Evolutionary conservation across 805 yeast species (phyloP), one percentile per base, ranked within the genome.

Genomic region (Wickerhamiella dianesei): DNA sequence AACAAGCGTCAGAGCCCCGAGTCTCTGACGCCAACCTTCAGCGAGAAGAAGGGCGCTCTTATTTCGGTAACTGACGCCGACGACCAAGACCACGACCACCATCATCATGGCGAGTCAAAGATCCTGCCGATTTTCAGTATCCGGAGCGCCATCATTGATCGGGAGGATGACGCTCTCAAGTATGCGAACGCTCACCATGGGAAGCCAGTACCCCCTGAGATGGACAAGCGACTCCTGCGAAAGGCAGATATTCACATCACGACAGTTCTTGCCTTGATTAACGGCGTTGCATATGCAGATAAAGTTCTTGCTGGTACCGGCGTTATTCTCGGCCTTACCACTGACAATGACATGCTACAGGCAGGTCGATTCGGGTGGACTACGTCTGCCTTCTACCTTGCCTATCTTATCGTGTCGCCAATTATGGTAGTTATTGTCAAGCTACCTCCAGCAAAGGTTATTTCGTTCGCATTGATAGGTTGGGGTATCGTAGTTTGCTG

Each of bases 401-500:
- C 86, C 3, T 81, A 79, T 57, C 59, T 80, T 43, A 65, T 65
- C 55, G 79, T 75, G 54, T 61, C 72, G 47, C 74, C 78, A 4
- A 68, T 73, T 3, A 59, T 67, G 9, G 56, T 64, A 41, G 43
- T 70, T 1, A 57, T 77, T 21, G 87, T 80, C 58, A 66, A 65
- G 47, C 71, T 76, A 44, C 81, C 80, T 2, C 67, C 80, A 51
- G 70, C 77, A 4, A 75, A 73, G 52, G 61, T 75, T 1, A 65
- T 72, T 2, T 64, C 75, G 8, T 50, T 60, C 1, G 70, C 72
- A 49, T 70, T 80, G 37, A 56, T 77, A n/a, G 40, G 74, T 0
- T 81, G 88, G 87, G 86, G 86, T 19, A 55, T 59, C 25, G 59
- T 77, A n/a, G 61, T 77, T 17, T 40, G 48, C 35, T 66, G 74